A percentile compares a stretch with the other conserved stretches of the same genome.
Conservation (phyloP, 768 basidiomycete species). For the Podaxis pistillaris region DNA sequence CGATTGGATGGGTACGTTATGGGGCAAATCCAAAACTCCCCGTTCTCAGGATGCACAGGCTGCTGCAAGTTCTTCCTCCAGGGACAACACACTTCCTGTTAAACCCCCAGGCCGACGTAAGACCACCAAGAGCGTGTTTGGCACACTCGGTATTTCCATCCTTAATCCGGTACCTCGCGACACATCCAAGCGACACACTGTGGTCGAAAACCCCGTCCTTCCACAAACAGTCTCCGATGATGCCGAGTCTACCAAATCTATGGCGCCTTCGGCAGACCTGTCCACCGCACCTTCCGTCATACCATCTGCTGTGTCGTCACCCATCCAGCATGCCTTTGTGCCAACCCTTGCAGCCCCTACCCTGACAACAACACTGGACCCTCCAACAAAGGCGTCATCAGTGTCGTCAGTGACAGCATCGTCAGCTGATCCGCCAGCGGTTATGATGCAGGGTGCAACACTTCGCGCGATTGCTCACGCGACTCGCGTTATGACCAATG, state of each 20-base stretch:
- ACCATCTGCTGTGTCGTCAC: slow-evolving; percentile 21
- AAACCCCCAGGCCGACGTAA: slow-evolving; percentile 34
- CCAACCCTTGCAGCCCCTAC: slow-evolving; percentile 38
- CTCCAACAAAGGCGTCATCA: slow-evolving; percentile 13
- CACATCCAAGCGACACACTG: background rate
- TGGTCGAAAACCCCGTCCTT: background rate
- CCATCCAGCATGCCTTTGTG: background rate
- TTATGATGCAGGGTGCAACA: slow-evolving; percentile 56
- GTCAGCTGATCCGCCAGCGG: slow-evolving; percentile 24
- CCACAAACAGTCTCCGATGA: slow-evolving; percentile 29
- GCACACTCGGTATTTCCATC: slow-evolving; percentile 67
- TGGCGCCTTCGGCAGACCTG: slow-evolving; percentile 10
- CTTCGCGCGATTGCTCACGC: slow-evolving; percentile 79
- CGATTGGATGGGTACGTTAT: slow-evolving; percentile 80
- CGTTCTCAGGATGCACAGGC: slow-evolving; percentile 17
- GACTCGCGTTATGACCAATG: slow-evolving; percentile 84
- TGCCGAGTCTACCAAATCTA: slow-evolving; percentile 32
- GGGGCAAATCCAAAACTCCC: slow-evolving; percentile 47
- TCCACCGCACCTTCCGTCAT: background rate
- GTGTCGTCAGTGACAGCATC: slow-evolving; percentile 19
- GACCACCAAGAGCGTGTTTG: slow-evolving; percentile 64
- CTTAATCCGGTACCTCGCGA: slow-evolving; percentile 42
- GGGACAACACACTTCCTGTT: slow-evolving; percentile 13
- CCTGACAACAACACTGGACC: slow-evolving; percentile 41
- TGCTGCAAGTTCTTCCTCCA: slow-evolving; percentile 13